Evolutionary conservation across 1,139 yeast genomes (phyloP).

Genomic region (Hemisphaericaspora subhashii): DNA sequence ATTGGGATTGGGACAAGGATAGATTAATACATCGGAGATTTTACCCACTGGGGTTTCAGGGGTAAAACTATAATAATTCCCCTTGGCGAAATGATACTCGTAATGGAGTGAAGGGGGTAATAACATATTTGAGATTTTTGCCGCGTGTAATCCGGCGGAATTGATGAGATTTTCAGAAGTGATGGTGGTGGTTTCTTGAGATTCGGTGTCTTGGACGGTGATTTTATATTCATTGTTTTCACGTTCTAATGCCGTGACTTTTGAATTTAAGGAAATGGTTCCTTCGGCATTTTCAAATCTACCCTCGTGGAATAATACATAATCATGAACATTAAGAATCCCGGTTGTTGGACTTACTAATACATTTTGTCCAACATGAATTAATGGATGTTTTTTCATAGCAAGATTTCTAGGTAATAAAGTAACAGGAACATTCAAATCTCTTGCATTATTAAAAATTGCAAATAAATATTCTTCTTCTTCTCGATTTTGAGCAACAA

Average conservation of each 20-base stretch:
- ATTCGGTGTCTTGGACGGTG: slow-evolving; percentile 28
- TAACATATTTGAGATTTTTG: slow-evolving; percentile 62
- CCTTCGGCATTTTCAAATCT: slow-evolving; percentile 57
- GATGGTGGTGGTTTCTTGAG: slow-evolving; percentile 37
- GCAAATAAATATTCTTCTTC: slow-evolving; percentile 56
- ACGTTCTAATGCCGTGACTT: slow-evolving; percentile 47
- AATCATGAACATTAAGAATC: slow-evolving; percentile 77
- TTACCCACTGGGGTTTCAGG: slow-evolving; percentile 39
- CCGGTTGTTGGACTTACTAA: slow-evolving; percentile 85
- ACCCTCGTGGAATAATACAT: slow-evolving; percentile 59
- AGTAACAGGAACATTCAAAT: slow-evolving; percentile 58
- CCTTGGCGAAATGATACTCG: slow-evolving; percentile 72
- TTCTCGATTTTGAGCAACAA: slow-evolving; percentile 73
- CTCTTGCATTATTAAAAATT: slow-evolving; percentile 52
- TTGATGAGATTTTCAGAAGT: slow-evolving; percentile 64
- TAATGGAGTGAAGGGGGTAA: slow-evolving; percentile 63
- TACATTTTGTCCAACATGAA: slow-evolving; percentile 60
- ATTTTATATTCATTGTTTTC: slow-evolving; percentile 26
- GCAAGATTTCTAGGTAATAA: slow-evolving; percentile 51
- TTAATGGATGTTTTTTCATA: slow-evolving; percentile 57
- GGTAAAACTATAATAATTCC: slow-evolving; percentile 69
- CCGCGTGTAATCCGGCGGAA: slow-evolving; percentile 79
- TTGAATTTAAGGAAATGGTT: slow-evolving; percentile 63
- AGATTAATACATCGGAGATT: slow-evolving; percentile 49
- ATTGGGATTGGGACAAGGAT: slow-evolving; percentile 78